Percentiles rank a stretch among this genome's conserved stretches.
phyloP scores from a whole-genome alignment of 495 filamentous ascomycete species.

The Aspergillus avenaceus region DNA sequence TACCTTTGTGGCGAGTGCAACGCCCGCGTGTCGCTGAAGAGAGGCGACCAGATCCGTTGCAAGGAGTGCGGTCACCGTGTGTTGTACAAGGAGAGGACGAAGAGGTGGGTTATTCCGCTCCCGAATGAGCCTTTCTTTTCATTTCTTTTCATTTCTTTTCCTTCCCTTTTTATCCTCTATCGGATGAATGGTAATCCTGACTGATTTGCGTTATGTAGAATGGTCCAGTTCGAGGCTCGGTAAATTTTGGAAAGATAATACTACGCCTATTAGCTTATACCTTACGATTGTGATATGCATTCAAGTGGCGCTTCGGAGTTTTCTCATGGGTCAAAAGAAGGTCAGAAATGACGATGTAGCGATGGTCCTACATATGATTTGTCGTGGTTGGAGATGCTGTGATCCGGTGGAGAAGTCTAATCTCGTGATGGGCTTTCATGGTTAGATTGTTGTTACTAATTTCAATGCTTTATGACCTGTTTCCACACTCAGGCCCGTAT shows the following conservation, averaged over 20 bases:
- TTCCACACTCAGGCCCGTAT: neutral
- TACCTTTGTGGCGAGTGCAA: constrained; percentile 97
- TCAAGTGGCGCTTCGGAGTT: constrained; percentile 31
- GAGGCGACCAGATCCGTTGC: constrained; percentile 86
- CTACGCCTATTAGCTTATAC: too few species aligned
- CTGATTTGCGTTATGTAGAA: constrained; percentile 45
- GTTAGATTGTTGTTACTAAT: constrained; percentile 2
- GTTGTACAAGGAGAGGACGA: constrained; percentile 96
- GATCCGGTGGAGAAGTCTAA: neutral
- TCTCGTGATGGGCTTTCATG: neutral
- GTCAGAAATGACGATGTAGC: neutral
- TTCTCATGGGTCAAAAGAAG: neutral
- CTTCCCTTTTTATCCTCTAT: neutral
- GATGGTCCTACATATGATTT: neutral
- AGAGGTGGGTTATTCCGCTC: constrained; percentile 61
- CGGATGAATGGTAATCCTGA: neutral
- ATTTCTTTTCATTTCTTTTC: neutral
- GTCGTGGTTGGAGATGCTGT: neutral
- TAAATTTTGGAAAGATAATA: too few species aligned
- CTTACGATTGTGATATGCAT: constrained; percentile 14
- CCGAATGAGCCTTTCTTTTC: constrained; percentile 1
- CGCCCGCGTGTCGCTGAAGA: constrained; percentile 70
- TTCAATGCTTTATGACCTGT: constrained; percentile 6
- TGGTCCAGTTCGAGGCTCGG: constrained; percentile 98
- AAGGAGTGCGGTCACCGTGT: constrained; percentile 95